A percentile compares a stretch with the other conserved stretches of the same genome.
These are phyloP conservation scores for Clarireedia monteithiana DNA, from an alignment of 2,329 filamentous ascomycete species.

Conservation along the genomic window DNA sequence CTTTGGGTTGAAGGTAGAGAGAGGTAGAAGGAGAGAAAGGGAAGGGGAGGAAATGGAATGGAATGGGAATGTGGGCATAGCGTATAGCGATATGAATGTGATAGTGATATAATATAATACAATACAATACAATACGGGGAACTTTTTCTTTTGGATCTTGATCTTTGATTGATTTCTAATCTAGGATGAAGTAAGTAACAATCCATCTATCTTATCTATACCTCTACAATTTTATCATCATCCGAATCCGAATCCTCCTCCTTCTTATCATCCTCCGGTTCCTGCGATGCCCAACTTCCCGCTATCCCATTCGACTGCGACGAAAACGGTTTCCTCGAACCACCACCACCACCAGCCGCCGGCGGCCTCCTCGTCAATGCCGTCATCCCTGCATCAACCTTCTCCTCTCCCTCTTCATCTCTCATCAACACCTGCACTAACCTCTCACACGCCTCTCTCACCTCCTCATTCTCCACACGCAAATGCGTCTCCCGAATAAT, in stretches of 20 bases:
- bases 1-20: neutral
- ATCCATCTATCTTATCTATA: slow-evolving; percentile 15
- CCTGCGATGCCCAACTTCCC: slow-evolving; percentile 16
- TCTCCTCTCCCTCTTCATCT: slow-evolving; percentile 28
- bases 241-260: slow-evolving; percentile 25
- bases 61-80: too few relatives aligned
- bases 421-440: slow-evolving; percentile 60
- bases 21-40: too few relatives aligned
- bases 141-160: neutral
- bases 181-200: neutral
- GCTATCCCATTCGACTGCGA: slow-evolving; percentile 7
- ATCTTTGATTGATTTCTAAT: neutral
- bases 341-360: neutral
- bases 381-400: slow-evolving; percentile 25
- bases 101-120: too few relatives aligned
- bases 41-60: too few relatives aligned
- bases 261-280: neutral
- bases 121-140: too few relatives aligned
- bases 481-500: slow-evolving; percentile 81
- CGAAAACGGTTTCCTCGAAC: slow-evolving; percentile 9
- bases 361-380: slow-evolving; percentile 15
- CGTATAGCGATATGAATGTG: too few relatives aligned
- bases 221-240: slow-evolving; percentile 29
- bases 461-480: slow-evolving; percentile 67
- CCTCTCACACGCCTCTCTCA: slow-evolving; percentile 79